Conservation (phyloP, 2,329 filamentous ascomycete genomes). For the Exophiala spinifera region DNA sequence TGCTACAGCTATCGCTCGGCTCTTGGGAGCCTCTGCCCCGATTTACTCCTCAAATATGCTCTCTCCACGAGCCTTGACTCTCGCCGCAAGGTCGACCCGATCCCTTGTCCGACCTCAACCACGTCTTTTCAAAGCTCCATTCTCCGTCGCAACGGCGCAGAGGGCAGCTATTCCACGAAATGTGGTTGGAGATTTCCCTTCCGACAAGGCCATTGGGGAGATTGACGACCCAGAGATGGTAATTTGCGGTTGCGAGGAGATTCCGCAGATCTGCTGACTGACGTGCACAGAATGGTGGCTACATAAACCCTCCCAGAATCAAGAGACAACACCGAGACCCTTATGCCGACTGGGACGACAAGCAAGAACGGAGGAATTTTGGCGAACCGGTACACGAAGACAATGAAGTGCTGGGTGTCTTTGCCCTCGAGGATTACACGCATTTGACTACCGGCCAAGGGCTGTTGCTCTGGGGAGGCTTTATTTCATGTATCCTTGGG, state of each 20-base stretch:
- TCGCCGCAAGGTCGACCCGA: slow-evolving; percentile 37
- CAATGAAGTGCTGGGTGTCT: slow-evolving; percentile 86
- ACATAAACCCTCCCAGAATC: slow-evolving; percentile 54
- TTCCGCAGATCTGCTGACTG: slow-evolving; percentile 21
- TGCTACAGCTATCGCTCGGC: slow-evolving; percentile 8
- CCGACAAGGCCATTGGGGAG: slow-evolving; percentile 34
- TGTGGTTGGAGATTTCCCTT: background rate
- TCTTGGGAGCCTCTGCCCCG: slow-evolving; percentile 7
- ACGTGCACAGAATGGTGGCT: slow-evolving; percentile 43
- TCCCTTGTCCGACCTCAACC: slow-evolving; percentile 15
- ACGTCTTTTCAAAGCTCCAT: slow-evolving; percentile 37
- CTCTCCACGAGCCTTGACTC: slow-evolving; percentile 41
- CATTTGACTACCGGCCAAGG: slow-evolving; percentile 73
- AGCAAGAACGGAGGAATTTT: slow-evolving; percentile 94
- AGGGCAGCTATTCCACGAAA: background rate
- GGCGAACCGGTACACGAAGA: slow-evolving; percentile 97
- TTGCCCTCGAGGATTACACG: slow-evolving; percentile 85
- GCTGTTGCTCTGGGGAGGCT: slow-evolving; percentile 64
- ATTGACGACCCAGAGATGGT: slow-evolving; percentile 45
- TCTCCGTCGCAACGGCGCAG: slow-evolving; percentile 41
- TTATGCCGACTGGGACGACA: slow-evolving; percentile 92
- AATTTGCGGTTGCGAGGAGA: slow-evolving; percentile 22
- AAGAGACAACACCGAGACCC: slow-evolving; percentile 94
- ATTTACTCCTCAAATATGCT: slow-evolving; percentile 38
- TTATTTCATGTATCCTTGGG: slow-evolving; percentile 61